Percentiles rank a stretch among this genome's conserved stretches.
phyloP scores from a whole-genome alignment of 768 basidiomycete genomes.

The Rhodotorula toruloides region DNA sequence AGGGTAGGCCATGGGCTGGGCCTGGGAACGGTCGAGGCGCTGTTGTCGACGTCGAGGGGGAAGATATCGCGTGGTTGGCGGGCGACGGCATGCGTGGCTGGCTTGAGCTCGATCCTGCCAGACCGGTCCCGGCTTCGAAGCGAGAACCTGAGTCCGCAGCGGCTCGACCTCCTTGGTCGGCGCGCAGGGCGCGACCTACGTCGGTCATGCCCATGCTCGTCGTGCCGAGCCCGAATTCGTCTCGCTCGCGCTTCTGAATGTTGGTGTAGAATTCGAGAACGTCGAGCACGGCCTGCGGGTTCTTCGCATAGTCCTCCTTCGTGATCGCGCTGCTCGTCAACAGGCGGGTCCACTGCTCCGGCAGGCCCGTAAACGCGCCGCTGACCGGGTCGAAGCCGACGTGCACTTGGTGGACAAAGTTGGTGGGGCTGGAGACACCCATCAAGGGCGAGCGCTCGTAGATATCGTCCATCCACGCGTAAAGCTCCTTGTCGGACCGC shows the following conservation, averaged over 20 bases:
- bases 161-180: conserved; percentile 34
- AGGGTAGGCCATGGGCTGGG: conserved; percentile 14
- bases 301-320: conserved; percentile 91
- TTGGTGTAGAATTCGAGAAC: conserved; percentile 98
- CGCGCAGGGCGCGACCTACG: conserved; percentile 23
- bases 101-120: too few species aligned
- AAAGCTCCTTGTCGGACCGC: conserved; percentile 94
- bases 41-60: too few species aligned
- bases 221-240: conserved; percentile 51
- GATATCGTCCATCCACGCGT: conserved; percentile 95
- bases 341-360: conserved; percentile 96
- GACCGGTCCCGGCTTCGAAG: conserved; percentile 88
- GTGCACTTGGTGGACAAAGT: conserved; percentile 98
- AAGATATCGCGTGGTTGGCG: too few species aligned
- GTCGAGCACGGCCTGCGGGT: conserved; percentile 94
- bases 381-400: conserved; percentile 92
- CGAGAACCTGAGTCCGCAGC: too few species aligned
- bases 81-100: too few species aligned
- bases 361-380: conserved; percentile 93
- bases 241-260: conserved; percentile 89
- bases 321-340: conserved; percentile 96
- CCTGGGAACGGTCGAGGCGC: conserved; percentile 20
- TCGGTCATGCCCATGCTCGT: conserved; percentile 36
- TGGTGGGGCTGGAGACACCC: conserved; percentile 89
- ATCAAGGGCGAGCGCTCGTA: conserved; percentile 85